Conservation (phyloP, 2,329 filamentous ascomycete species). For the Hawksworthiomyces lignivorus region DNA sequence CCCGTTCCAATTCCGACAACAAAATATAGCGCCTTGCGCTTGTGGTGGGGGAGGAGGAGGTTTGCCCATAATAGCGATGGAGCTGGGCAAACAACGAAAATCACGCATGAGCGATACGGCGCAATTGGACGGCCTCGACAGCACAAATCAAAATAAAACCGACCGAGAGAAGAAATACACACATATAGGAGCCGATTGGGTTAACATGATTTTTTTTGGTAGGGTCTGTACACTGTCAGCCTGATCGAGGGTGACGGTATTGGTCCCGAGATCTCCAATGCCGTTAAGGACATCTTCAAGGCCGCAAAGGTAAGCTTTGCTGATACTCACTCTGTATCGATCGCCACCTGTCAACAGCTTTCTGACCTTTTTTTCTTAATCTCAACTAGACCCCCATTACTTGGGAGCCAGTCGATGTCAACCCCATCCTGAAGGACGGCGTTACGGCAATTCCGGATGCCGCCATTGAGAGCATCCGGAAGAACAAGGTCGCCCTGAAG, state of each 20-base stretch:
- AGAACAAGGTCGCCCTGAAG: slow-evolving; percentile 97
- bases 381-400: slow-evolving; percentile 68
- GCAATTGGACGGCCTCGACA: no score
- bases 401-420: slow-evolving; percentile 97
- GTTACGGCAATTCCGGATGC: slow-evolving; percentile 90
- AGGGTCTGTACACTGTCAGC: slow-evolving; percentile 94
- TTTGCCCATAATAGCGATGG: no score
- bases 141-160: no score
- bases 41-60: no score
- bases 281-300: slow-evolving; percentile 97
- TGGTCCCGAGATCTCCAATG: slow-evolving; percentile 93
- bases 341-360: neutral
- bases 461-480: slow-evolving; percentile 86
- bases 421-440: slow-evolving; percentile 85
- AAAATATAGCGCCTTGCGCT: no score
- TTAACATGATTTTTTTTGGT: slow-evolving; percentile 8
- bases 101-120: slow-evolving; percentile 31
- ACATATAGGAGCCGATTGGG: no score
- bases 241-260: slow-evolving; percentile 99
- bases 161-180: no score
- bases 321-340: neutral
- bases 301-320: slow-evolving; percentile 69
- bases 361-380: neutral
- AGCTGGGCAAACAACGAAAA: slow-evolving; percentile 24
- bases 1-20: no score